Conservation (phyloP, 2,329 filamentous ascomycete genomes). For the Aspergillus tanneri region DNA sequence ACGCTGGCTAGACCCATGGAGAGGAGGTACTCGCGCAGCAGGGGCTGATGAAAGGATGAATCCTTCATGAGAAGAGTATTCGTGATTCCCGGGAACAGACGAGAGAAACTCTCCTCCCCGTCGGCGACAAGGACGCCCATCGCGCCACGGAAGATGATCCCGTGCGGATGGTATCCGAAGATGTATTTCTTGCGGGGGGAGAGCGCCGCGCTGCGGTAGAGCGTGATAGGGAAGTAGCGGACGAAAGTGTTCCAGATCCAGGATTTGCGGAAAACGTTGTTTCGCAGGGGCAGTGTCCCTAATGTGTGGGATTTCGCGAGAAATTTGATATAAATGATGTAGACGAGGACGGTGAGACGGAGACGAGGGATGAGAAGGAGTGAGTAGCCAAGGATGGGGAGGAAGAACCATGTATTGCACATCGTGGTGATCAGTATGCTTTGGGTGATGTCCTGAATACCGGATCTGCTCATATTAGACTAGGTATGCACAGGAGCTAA, state of each 20-base stretch:
- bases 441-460: slow-evolving; percentile 11
- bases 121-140: slow-evolving; percentile 80
- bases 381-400: slow-evolving; percentile 74
- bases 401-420: slow-evolving; percentile 22
- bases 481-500: too few species aligned
- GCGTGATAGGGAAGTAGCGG: slow-evolving; percentile 75
- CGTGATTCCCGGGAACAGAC: slow-evolving; percentile 81
- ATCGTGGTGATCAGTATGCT: slow-evolving; percentile 15
- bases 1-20: slow-evolving; percentile 75
- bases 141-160: slow-evolving; percentile 83
- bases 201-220: slow-evolving; percentile 75
- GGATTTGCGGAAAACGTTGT: slow-evolving; percentile 66
- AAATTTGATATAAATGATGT: slow-evolving; percentile 69
- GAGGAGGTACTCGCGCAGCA: slow-evolving; percentile 82
- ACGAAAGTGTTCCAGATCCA: slow-evolving; percentile 77
- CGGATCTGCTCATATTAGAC: slow-evolving; percentile 8
- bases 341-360: slow-evolving; percentile 68
- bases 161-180: slow-evolving; percentile 86
- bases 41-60: slow-evolving; percentile 77
- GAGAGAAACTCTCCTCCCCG: slow-evolving; percentile 68
- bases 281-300: slow-evolving; percentile 67
- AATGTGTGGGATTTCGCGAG: slow-evolving; percentile 69
- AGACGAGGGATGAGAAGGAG: slow-evolving; percentile 75
- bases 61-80: slow-evolving; percentile 83
- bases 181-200: slow-evolving; percentile 79